Evolutionary conservation across 1,284 basidiomycete genomes (phyloP), one percentile per base, ranked within the genome.

Genomic region (Polyporus tsugae): DNA sequence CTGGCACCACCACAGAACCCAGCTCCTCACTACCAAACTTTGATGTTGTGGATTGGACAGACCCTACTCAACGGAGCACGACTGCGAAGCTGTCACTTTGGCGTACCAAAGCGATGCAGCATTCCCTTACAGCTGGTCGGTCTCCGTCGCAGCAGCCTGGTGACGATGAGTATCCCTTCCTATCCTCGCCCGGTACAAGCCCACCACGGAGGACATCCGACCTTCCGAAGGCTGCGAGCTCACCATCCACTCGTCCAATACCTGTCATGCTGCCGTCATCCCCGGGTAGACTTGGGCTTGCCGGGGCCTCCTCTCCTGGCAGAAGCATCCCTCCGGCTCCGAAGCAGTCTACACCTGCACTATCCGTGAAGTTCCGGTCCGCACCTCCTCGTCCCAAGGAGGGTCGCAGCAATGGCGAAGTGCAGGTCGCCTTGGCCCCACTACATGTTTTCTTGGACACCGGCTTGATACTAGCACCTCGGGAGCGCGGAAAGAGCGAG

Each of bases 371-470:
- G 46, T 65, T 77, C 49, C 70, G 67, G 1, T 68, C 70, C 11
- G 64, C 62, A 13, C 44, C 66, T 22, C 4, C 33, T 58, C 67
- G 41, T 9, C 53, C 53, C 5, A 70, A 63, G 25, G 65, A 62
- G 2, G 60, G 61, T 25, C 58, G 62, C 6, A 44, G 55, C 15
- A 25, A 15, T 41, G 39, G 74, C 35, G 74, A 79, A 11, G 64
- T 86, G 7, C 80, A 84, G 38, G 71, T 87, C 53, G 76, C 81
- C 22, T 66, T 92, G 6, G 81, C 83, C 1, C 90, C 94, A 1
- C 74, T 95, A 6, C 94, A 95, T 75, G 57, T 93, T 15, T 94
- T 95, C 75, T 66, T 93, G 39, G 94, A 96, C 76, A 80, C 94
- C n/a, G 86, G 83, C 42, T 77, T 76, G 73, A 81, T 79, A 60